Evolutionary conservation across 768 basidiomycete genomes (phyloP), one percentile per base, ranked within the genome.

Genomic region (Psilocybe cyanescens): DNA sequence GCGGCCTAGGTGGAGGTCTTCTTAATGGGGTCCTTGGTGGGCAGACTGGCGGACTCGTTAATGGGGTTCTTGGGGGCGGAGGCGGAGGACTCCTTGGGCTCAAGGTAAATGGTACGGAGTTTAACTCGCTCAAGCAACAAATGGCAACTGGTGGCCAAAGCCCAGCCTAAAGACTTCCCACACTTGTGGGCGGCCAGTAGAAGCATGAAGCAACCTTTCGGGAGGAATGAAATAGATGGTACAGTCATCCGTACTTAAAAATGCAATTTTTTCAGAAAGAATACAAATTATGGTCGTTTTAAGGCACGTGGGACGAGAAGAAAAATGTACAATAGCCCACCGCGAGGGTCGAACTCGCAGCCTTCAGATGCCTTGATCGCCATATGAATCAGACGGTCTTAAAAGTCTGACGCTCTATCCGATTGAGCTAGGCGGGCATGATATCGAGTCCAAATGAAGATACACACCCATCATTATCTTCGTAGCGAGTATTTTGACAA

Each of bases 321-420:
- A 64, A 62, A 61, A 53, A 55, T 54, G 54, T 45, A 59, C 2
- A 64, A 2, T 84, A 89, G 87, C 87, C 87, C 87, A 87, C 85
- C 86, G 87, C 87, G 87, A 85, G 87, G 86, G 83, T 89, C 86
- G 87, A 88, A 88, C 87, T 85, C 87, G 87, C 87, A 88, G 84
- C 87, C 86, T 89, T 88, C 85, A 88, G 87, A 88, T 89, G 59
- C 61, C 65, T 55, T 58, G 37, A 58, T 52, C 62, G 65, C 57
- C 61, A 54, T 4, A 8, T 53, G 12, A 52, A 54, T 50, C 14
- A 44, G 66, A 61, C 66, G 66, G 62, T 62, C 64, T 63, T 68
- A 70, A 71, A 68, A 83, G 83, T 83, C 83, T 83, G 82, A 85
- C 83, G 83, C 84, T 84, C 83, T 84, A 83, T 81, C 84, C 84